Base-by-base conservation (phyloP, 2,329 filamentous ascomycete species). In the Thielaviopsis musarum region DNA sequence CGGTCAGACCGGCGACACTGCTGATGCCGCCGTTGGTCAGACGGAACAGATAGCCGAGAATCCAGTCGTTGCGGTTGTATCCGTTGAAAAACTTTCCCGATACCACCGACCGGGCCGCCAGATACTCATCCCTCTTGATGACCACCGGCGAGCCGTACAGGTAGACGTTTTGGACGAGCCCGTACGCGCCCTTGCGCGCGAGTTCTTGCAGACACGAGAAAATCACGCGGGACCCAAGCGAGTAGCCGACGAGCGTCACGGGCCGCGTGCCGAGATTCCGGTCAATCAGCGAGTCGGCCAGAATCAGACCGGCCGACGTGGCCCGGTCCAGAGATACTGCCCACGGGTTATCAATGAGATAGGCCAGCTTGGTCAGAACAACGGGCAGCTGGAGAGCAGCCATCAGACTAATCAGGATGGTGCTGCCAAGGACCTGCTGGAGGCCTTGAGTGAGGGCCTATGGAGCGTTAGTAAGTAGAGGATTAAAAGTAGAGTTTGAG, bases 261-360 rank as follows among this genome's bases (percentile, higher is more conserved):
- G 93, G 93, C 28, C 93, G 80, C 5, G 90, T 89, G 17, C 93
- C 93, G 21, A 98, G 76, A 68, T 94, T 96, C 55, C 90, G 83
- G 65, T 95, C 90, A 62, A 95, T 87, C 38, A 98, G 75, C 0
- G 91, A 96, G 70, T 98, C 93, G 1, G 93, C 93, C 58, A 98
- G 78, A 69, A 98, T 95, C 54, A 95, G 79, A 2, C 93, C 93
- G 7, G 91, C 88, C 59, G 88, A 79, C 66, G 87, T 91, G 30
- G 93, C 93, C 66, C 93, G 83, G 66, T 93, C 89, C 56, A 95
- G 80, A 1, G 93, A 97, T n/a, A 96, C 91, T 26, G 87, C 89
- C 93, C 93, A 98, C 0, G 93, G 93, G 67, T 98, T 98, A 71
- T 98, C 93, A 64, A 98, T 96, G 21, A 98, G 78, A 68, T 98